phyloP scores from a whole-genome alignment of 192 early-diverging fungal genomes.

The Coemansia sp. region DNA sequence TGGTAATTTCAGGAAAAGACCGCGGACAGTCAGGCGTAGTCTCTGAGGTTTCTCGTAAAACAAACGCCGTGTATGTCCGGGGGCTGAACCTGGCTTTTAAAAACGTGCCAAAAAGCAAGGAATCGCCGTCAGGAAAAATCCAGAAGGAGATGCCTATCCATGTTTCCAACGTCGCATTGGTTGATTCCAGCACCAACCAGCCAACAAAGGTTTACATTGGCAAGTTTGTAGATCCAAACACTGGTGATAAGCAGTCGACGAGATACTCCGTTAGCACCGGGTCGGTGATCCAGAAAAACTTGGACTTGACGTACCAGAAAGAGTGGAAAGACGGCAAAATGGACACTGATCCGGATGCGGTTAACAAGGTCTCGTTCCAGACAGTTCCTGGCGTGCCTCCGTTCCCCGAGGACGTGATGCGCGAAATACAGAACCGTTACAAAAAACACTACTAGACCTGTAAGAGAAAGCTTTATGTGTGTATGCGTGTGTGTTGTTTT shows the following conservation, averaged over 20 bases:
- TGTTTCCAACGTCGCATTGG: slow-evolving; percentile 66
- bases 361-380: slow-evolving; percentile 37
- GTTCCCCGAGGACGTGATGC: slow-evolving; percentile 49
- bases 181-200: slow-evolving; percentile 62
- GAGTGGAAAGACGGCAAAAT: slow-evolving; percentile 37
- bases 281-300: slow-evolving; percentile 24
- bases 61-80: slow-evolving; percentile 64
- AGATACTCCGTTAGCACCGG: slow-evolving; percentile 39
- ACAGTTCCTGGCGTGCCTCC: slow-evolving; percentile 35
- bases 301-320: slow-evolving; percentile 44
- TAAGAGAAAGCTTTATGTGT: not conserved
- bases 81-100: slow-evolving; percentile 61
- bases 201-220: slow-evolving; percentile 38
- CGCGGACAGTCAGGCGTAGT: slow-evolving; percentile 66
- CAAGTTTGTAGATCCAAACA: slow-evolving; percentile 23
- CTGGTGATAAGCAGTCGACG: slow-evolving; percentile 19
- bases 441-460: slow-evolving; percentile 35
- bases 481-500: not conserved
- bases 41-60: slow-evolving; percentile 60
- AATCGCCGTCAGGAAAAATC: slow-evolving; percentile 58
- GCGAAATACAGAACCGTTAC: slow-evolving; percentile 47
- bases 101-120: slow-evolving; percentile 61
- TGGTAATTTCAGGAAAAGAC: slow-evolving; percentile 63
- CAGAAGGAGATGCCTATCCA: slow-evolving; percentile 70
- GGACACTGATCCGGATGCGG: slow-evolving; percentile 35